phyloP scores from a whole-genome alignment of 805 yeast genomes.

The Sugiyamaella qingdaonensis region DNA sequence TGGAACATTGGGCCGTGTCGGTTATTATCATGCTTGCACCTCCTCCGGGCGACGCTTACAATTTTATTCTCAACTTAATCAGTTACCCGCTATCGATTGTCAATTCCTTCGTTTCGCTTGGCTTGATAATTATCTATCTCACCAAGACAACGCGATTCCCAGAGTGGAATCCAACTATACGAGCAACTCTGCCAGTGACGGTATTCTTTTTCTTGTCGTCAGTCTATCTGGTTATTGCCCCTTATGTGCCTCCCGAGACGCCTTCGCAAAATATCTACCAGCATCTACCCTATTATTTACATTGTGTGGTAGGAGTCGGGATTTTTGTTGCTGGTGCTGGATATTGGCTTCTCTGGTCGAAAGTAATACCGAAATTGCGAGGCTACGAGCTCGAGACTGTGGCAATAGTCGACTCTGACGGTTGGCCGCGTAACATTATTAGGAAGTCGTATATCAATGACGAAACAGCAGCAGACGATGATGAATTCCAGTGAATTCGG shows the following conservation, averaged over 20 bases:
- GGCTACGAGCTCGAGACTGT: conserved; percentile 22
- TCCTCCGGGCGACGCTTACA: conserved; percentile 85
- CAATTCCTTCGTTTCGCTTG: conserved; percentile 60
- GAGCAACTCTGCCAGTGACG: conserved; percentile 59
- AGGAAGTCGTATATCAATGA: not conserved
- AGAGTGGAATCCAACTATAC: conserved; percentile 69
- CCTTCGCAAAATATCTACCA: conserved; percentile 62
- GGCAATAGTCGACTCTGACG: conserved; percentile 11
- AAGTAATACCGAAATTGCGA: conserved; percentile 46
- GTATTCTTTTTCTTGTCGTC: conserved; percentile 62
- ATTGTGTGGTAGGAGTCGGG: conserved; percentile 80
- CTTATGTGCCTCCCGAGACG: conserved; percentile 67
- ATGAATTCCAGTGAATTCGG: no score
- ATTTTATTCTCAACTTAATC: conserved; percentile 71
- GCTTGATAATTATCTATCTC: conserved; percentile 55
- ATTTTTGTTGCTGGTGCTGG: conserved; percentile 53
- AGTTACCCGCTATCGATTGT: conserved; percentile 79
- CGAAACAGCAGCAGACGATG: not conserved
- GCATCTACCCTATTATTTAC: conserved; percentile 70
- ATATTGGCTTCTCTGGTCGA: conserved; percentile 66
- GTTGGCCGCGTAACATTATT: conserved; percentile 12
- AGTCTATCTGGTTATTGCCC: conserved; percentile 66
- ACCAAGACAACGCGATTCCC: conserved; percentile 40
- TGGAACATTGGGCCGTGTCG: conserved; percentile 75
- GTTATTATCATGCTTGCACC: conserved; percentile 70